phyloP scores from a whole-genome alignment of 2,329 filamentous ascomycete genomes.

The Lojkania enalia region DNA sequence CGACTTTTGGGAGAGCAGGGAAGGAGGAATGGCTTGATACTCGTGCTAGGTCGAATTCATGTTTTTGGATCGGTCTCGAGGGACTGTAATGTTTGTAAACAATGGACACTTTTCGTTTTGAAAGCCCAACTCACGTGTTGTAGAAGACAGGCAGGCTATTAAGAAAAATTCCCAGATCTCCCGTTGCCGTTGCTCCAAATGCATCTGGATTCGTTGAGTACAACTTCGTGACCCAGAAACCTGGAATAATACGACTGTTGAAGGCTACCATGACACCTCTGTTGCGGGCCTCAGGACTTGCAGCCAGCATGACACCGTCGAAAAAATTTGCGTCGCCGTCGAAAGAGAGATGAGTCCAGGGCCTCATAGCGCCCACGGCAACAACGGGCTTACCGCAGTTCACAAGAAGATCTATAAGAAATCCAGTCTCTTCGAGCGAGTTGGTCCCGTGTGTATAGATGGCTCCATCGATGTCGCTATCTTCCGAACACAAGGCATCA shows the following conservation, averaged over 20 bases:
- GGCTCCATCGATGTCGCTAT: slow-evolving; percentile 34
- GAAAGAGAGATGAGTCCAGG: slow-evolving; percentile 28
- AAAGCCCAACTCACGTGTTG: slow-evolving; percentile 17
- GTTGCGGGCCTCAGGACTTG: slow-evolving; percentile 22
- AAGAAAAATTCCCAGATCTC: slow-evolving; percentile 31
- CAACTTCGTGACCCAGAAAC: slow-evolving; percentile 31
- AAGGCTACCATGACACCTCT: slow-evolving; percentile 34
- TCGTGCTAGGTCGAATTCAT: slow-evolving; percentile 20
- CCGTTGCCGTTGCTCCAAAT: slow-evolving; percentile 25
- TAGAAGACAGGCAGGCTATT: slow-evolving; percentile 32
- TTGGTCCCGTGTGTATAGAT: slow-evolving; percentile 36
- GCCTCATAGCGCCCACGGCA: slow-evolving; percentile 29
- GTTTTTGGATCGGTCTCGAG: slow-evolving; percentile 25
- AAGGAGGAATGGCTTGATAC: slow-evolving; percentile 21
- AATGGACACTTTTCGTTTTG: not conserved
- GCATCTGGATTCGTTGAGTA: slow-evolving; percentile 32
- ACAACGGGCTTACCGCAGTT: slow-evolving; percentile 36
- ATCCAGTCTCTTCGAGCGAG: slow-evolving; percentile 34
- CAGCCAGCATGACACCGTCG: slow-evolving; percentile 30
- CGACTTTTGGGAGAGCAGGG: slow-evolving; percentile 31
- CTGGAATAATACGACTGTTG: slow-evolving; percentile 31
- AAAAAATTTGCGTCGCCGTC: slow-evolving; percentile 37
- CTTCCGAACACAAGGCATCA: slow-evolving; percentile 29
- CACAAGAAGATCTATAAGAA: slow-evolving; percentile 30
- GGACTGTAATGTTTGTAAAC: slow-evolving; percentile 11